Evolutionary conservation across 2,329 filamentous ascomycete species (phyloP).

Genomic region (Phaeosphaeria sp.): DNA sequence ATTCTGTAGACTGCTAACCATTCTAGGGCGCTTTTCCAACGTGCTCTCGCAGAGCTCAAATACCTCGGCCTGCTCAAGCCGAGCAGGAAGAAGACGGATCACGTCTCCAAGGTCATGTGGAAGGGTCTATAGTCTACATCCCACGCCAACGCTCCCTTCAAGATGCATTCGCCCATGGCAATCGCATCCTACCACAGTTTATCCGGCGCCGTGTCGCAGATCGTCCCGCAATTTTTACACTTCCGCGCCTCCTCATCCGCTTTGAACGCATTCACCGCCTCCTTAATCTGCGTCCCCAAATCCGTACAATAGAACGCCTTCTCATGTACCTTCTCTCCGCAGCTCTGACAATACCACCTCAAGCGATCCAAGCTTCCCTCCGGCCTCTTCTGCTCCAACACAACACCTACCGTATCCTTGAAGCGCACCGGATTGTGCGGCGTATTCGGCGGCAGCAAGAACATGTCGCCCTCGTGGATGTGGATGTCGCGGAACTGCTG

Average conservation of each 20-base stretch:
- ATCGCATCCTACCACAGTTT: slow-evolving; percentile 17
- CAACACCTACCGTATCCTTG: slow-evolving; percentile 89
- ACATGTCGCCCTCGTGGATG: slow-evolving; percentile 93
- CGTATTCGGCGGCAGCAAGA: slow-evolving; percentile 90
- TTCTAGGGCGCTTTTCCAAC: slow-evolving; percentile 76
- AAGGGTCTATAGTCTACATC: slow-evolving; percentile 69
- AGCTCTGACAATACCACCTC: slow-evolving; percentile 87
- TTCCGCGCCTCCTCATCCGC: slow-evolving; percentile 71
- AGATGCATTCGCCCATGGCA: no score
- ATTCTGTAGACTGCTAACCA: slow-evolving; percentile 7
- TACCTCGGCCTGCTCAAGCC: slow-evolving; percentile 86
- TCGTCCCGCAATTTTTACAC: slow-evolving; percentile 76
- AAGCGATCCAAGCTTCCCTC: slow-evolving; percentile 74
- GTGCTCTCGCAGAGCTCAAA: slow-evolving; percentile 82
- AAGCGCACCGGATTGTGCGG: slow-evolving; percentile 96
- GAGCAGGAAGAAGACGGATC: slow-evolving; percentile 90
- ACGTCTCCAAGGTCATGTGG: slow-evolving; percentile 83
- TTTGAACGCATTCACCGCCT: slow-evolving; percentile 83
- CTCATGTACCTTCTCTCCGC: slow-evolving; percentile 80
- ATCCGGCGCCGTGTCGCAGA: slow-evolving; percentile 74
- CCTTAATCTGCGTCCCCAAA: slow-evolving; percentile 93
- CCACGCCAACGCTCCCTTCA: neutral
- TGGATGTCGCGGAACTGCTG: slow-evolving; percentile 78
- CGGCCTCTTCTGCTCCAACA: slow-evolving; percentile 85
- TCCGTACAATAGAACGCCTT: slow-evolving; percentile 87